Evolutionary conservation across 192 early-diverging fungal genomes (phyloP).

Genomic region (Phycomyces blakesleeanus): DNA sequence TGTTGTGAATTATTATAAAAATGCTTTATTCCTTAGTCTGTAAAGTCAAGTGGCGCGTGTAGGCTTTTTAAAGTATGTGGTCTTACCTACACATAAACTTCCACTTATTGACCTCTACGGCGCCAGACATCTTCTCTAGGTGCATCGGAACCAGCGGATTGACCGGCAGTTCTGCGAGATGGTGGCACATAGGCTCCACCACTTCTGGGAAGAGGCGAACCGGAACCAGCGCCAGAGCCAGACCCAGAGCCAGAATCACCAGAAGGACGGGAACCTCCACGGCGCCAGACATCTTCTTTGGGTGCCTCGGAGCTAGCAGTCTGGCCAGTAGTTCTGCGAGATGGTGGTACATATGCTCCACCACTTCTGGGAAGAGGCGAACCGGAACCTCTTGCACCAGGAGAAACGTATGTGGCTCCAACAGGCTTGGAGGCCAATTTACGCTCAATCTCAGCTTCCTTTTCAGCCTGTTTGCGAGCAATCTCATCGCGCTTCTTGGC

Average conservation of each 20-base stretch:
- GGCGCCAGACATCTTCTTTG: conserved; percentile 16
- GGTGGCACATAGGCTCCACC: conserved; percentile 3
- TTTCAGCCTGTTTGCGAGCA: conserved; percentile 44
- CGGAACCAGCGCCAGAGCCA: neutral
- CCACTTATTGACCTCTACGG: conserved; percentile 1
- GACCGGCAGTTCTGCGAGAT: neutral
- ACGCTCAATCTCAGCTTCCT: conserved; percentile 47
- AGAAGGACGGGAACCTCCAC: conserved; percentile 4
- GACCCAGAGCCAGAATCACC: conserved; percentile 1
- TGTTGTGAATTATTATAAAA: too few species aligned
- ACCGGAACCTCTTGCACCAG: neutral
- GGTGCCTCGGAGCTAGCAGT: neutral
- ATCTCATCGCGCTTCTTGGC: conserved; percentile 44
- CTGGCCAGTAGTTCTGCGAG: neutral
- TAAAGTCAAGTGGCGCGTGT: too few species aligned
- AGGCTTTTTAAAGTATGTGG: too few species aligned
- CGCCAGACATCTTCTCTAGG: conserved; percentile 14
- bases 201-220: conserved; percentile 1
- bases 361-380: neutral
- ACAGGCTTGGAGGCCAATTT: conserved; percentile 16
- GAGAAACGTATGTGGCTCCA: neutral
- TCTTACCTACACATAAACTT: too few species aligned
- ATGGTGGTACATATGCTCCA: conserved; percentile 3
- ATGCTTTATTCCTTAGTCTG: too few species aligned
- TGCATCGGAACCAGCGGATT: conserved; percentile 2